Conservation (phyloP, 2,329 filamentous ascomycete genomes). For the Dryadomyces quercus-mongolicae region DNA sequence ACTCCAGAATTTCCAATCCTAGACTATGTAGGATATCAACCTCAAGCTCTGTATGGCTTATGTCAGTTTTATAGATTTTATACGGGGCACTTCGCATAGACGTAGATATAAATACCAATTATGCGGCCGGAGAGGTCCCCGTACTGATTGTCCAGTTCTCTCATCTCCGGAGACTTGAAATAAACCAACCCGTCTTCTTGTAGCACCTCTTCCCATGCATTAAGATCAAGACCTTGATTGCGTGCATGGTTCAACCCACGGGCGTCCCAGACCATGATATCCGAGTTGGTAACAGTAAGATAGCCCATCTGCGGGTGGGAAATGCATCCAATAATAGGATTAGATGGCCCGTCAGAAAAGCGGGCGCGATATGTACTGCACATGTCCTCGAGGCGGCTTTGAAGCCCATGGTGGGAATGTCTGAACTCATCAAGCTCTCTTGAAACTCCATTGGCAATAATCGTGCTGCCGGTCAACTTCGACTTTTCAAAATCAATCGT, state of each 20-base stretch:
- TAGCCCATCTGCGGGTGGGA: constrained; percentile 91
- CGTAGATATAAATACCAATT: constrained; percentile 39
- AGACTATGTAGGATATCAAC: constrained; percentile 79
- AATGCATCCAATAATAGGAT: constrained; percentile 59
- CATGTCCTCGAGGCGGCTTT: constrained; percentile 57
- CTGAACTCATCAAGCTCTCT: constrained; percentile 66
- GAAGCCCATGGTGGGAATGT: constrained; percentile 64
- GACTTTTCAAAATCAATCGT: constrained; percentile 74
- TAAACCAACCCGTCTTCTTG: constrained; percentile 58
- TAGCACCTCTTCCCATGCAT: constrained; percentile 70
- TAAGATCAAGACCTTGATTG: neutral
- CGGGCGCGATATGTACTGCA: constrained; percentile 49
- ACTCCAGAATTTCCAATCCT: constrained; percentile 55
- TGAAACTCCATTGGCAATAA: constrained; percentile 62
- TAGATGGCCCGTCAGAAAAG: constrained; percentile 46
- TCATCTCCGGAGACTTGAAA: constrained; percentile 79
- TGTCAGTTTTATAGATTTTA: constrained; percentile 17
- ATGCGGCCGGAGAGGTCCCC: constrained; percentile 82
- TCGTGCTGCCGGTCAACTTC: constrained; percentile 55
- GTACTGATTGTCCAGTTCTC: constrained; percentile 64
- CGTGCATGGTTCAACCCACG: neutral
- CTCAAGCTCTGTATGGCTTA: constrained; percentile 49
- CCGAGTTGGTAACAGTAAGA: constrained; percentile 49
- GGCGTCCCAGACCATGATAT: neutral
- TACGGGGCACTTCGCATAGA: constrained; percentile 16